A percentile compares a stretch with the other conserved stretches of the same genome.
Conservation (phyloP, 2,329 filamentous ascomycete species). For the Talaromyces atroroseus region DNA sequence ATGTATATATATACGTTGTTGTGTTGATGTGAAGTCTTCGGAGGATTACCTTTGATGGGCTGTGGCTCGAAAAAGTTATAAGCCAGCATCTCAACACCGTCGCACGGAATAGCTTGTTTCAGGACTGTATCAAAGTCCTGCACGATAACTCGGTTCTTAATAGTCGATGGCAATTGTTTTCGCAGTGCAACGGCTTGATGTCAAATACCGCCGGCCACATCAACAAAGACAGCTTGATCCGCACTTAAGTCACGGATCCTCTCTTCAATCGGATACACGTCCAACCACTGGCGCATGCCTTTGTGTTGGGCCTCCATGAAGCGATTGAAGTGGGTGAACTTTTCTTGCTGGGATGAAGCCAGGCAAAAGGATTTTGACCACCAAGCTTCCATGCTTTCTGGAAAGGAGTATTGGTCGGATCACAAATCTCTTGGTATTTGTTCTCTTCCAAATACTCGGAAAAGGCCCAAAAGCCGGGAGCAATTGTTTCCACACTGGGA, state of each 20-base stretch:
- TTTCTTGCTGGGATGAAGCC: conserved; percentile 3
- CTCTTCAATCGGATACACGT: conserved; percentile 4
- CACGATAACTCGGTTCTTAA: conserved; percentile 3
- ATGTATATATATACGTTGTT: too few species aligned
- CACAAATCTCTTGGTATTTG: background rate
- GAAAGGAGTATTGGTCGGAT: background rate
- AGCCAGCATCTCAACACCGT: conserved; percentile 10
- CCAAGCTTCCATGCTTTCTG: conserved; percentile 1
- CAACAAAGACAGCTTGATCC: conserved; percentile 4
- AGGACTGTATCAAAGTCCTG: background rate
- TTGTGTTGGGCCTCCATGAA: conserved; percentile 4
- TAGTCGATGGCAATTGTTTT: background rate
- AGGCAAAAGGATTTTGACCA: background rate
- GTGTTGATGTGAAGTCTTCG: too few species aligned
- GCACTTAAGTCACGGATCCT: background rate
- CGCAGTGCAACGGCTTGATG: conserved; percentile 4
- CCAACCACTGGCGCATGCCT: conserved; percentile 5
- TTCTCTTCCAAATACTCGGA: conserved; percentile 1
- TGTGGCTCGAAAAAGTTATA: conserved; percentile 14
- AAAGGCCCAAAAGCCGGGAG: background rate
- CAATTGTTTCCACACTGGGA: too few species aligned
- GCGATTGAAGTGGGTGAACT: background rate
- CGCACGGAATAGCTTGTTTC: background rate
- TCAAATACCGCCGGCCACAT: conserved; percentile 5
- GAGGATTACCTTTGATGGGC: conserved; percentile 11